Percentiles rank a stretch among this genome's conserved stretches.
These are phyloP conservation scores for Paraleonurus japonicus DNA, from an alignment of 257 asterid genomes.

Conservation along the genomic window DNA sequence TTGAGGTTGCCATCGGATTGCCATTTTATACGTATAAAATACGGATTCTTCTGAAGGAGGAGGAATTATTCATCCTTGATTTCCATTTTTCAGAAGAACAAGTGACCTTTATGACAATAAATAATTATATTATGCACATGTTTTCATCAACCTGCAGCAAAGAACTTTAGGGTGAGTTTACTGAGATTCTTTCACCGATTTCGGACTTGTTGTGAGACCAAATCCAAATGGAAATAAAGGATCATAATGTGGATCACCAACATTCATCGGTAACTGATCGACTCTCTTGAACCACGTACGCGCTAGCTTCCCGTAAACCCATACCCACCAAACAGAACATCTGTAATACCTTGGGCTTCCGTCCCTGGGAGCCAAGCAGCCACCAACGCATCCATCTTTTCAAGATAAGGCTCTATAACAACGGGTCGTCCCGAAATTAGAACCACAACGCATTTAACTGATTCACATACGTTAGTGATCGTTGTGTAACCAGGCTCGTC, in stretches of 20 bases:
- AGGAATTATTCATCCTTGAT: too few relatives aligned
- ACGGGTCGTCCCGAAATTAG: constrained; percentile 55
- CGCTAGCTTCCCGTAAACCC: constrained; percentile 52
- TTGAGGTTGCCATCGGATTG: too few relatives aligned
- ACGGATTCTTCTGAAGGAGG: neutral
- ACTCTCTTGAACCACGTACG: constrained; percentile 59
- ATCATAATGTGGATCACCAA: constrained; percentile 53
- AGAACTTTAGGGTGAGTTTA: neutral
- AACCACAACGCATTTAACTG: constrained; percentile 46
- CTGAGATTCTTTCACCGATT: constrained; percentile 18
- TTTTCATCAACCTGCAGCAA: constrained; percentile 18
- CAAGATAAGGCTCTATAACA: constrained; percentile 46
- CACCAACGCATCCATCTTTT: constrained; percentile 47
- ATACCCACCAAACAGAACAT: constrained; percentile 51
- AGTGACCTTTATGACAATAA: neutral
- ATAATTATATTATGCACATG: neutral
- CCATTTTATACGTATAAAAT: neutral
- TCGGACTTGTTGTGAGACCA: constrained; percentile 45
- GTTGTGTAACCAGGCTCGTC: constrained; percentile 40
- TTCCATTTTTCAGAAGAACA: too few relatives aligned
- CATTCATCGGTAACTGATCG: constrained; percentile 64
- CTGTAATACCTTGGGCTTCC: constrained; percentile 58
- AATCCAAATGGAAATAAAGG: constrained; percentile 59
- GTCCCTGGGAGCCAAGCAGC: constrained; percentile 74
- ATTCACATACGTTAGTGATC: constrained; percentile 40